Evolutionary conservation across 495 filamentous ascomycete species (phyloP).

Genomic region (Xylaria grammica): DNA sequence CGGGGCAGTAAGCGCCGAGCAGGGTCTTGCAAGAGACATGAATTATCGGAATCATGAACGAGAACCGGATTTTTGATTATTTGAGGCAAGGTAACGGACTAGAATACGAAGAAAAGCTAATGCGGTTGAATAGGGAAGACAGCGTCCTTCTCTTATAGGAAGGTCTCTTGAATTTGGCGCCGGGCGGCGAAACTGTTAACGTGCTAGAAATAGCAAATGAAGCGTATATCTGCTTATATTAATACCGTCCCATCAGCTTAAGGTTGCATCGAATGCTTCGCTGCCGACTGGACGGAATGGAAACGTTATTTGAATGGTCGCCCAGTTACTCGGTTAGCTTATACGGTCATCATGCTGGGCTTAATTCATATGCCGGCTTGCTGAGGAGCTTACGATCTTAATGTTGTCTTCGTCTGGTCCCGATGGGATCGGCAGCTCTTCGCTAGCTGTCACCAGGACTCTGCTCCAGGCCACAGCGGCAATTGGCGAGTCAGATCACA

Average conservation of each 20-base stretch:
- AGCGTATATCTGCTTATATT: conserved; percentile 9
- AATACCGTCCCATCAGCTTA: background rate
- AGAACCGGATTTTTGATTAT: background rate
- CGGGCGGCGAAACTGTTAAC: conserved; percentile 4
- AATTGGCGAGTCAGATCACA: conserved; percentile 7
- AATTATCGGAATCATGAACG: background rate
- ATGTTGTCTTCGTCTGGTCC: conserved; percentile 2
- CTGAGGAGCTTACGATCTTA: background rate
- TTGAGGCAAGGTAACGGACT: background rate
- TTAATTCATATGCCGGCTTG: background rate
- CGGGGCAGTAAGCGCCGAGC: background rate
- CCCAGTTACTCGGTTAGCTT: background rate
- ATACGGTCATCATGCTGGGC: conserved; percentile 2
- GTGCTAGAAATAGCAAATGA: conserved; percentile 13
- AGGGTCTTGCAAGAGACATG: background rate
- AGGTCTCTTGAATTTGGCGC: conserved; percentile 29
- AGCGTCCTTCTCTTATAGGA: conserved; percentile 37
- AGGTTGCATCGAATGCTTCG: conserved; percentile 13
- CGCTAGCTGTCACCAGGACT: background rate
- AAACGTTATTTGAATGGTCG: conserved; percentile 17
- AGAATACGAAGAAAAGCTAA: conserved; percentile 13
- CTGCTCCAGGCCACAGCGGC: background rate
- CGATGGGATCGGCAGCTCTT: background rate
- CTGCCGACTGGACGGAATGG: background rate
- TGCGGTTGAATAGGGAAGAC: background rate